phyloP scores from a whole-genome alignment of 2,329 filamentous ascomycete genomes.

The Immersiporthe knoxdaviesiana region DNA sequence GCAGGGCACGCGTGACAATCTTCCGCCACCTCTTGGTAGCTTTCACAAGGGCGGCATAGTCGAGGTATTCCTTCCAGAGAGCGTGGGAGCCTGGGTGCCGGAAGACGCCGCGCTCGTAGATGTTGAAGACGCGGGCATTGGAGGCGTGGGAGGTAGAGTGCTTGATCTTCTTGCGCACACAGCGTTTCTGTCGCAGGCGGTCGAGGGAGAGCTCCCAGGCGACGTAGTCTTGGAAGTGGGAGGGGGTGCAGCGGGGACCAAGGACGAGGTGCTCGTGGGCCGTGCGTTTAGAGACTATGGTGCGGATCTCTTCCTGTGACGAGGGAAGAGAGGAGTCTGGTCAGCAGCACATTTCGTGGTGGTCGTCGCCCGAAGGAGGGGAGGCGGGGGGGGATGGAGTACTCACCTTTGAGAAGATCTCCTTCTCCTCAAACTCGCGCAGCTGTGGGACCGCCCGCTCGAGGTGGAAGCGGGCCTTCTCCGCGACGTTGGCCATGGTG shows the following conservation, averaged over 20 bases:
- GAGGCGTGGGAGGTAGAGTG: constrained; percentile 69
- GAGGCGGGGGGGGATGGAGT: constrained; percentile 29
- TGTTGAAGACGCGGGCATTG: constrained; percentile 82
- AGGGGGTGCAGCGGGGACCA: constrained; percentile 73
- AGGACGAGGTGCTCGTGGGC: constrained; percentile 93
- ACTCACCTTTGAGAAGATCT: constrained; percentile 78
- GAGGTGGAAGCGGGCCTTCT: constrained; percentile 94
- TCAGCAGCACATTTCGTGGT: background rate
- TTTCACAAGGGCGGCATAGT: constrained; percentile 73
- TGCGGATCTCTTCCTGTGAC: constrained; percentile 79
- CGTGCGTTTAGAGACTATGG: constrained; percentile 86
- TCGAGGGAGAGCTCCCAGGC: constrained; percentile 73
- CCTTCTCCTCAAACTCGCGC: constrained; percentile 88
- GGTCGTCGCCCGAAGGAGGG: constrained; percentile 17
- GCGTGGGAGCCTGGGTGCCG: constrained; percentile 81
- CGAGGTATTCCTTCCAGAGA: constrained; percentile 89
- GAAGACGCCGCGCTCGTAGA: constrained; percentile 83
- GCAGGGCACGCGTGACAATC: constrained; percentile 69
- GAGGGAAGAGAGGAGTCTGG: constrained; percentile 19
- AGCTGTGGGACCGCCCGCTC: constrained; percentile 92
- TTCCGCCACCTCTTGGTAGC: constrained; percentile 68
- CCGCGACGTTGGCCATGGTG: constrained; percentile 78
- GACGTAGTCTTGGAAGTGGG: constrained; percentile 84
- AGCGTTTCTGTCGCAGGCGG: constrained; percentile 77
- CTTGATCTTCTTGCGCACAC: constrained; percentile 78